phyloP scores from a whole-genome alignment of 208 protist species.

The Acanthamoeba sp. region DNA sequence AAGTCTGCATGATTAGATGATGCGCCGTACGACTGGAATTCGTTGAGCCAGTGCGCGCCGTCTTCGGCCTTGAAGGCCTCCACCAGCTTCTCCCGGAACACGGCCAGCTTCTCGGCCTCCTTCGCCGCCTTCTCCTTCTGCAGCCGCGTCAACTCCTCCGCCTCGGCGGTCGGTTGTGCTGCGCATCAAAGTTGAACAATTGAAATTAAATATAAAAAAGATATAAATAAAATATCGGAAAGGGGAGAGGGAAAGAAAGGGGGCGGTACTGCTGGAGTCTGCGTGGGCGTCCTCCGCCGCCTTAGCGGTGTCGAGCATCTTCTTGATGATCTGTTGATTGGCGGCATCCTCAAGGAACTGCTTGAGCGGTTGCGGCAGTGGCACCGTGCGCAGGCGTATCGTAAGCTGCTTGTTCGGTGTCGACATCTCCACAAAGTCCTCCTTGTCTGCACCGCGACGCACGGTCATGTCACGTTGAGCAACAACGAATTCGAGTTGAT shows the following conservation, averaged over 20 bases:
- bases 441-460: background rate
- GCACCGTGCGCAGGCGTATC: slow-evolving; percentile 78
- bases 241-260: too few species aligned
- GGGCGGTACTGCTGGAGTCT: background rate
- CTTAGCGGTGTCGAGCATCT: slow-evolving; percentile 33
- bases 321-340: slow-evolving; percentile 71
- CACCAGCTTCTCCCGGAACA: slow-evolving; percentile 25
- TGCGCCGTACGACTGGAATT: slow-evolving; percentile 16
- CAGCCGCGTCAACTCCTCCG: background rate
- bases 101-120: slow-evolving; percentile 19
- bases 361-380: slow-evolving; percentile 79
- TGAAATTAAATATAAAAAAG: background rate
- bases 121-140: slow-evolving; percentile 42
- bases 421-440: background rate
- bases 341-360: slow-evolving; percentile 76
- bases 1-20: background rate
- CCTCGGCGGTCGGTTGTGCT: background rate
- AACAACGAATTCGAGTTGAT: too few species aligned
- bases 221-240: too few species aligned
- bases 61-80: slow-evolving; percentile 17
- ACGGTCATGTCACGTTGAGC: background rate
- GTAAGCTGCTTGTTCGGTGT: slow-evolving; percentile 78
- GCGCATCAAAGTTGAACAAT: background rate
- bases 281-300: slow-evolving; percentile 62
- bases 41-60: background rate